Evolutionary conservation across 441 rosid species (phyloP), one percentile per base, ranked within the genome.

Genomic region (Croton laevigatus): DNA sequence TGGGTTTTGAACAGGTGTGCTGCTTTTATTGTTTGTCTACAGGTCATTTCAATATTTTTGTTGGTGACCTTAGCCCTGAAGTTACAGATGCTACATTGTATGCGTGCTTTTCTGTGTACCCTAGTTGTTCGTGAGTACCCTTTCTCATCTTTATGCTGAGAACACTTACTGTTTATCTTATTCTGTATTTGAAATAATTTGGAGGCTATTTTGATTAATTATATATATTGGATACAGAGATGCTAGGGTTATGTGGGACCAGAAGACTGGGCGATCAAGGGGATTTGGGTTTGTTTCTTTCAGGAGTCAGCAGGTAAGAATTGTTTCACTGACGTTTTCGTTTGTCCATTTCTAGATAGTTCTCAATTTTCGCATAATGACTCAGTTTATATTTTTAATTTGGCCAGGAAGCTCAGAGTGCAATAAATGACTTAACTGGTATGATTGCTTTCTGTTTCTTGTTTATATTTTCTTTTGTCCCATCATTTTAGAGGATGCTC

Each of bases 241-340:
- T 86, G 97, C 96, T 52, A 89, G 88, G 81, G 96, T 91, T 59
- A 92, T 90, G 97, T 92, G 97, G 97, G 97, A 92, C 72, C 97
- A 90, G 76, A 89, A 92, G 82, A 92, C 91, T 53, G 96, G 97
- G 38, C 94, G 96, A 14, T 92, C 97, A 34, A 88, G 92, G 81
- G 96, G 97, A 36, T 92, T 86, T 85, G 97, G 96, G 23, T 92
- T 92, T 79, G 94, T 92, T 75, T 90, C 97, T 48, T 92, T 90
- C 71, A 84, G 92, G 65, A 85, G 72, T 78, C 96, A 88, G 79
- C 96, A 86, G 89, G 96, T 89, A 62, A 53, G 32, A 27, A 60
- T 53, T 57, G 5, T 9, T 66, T 62, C 36, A 37, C 9, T 70
- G 20, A 57, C 23, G 46, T 37, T 27, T 40, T 59, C 27, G 36